These are phyloP conservation scores for Ophidiomyces ophidiicola DNA, from an alignment of 2,329 filamentous ascomycete genomes.

Conservation along the genomic window DNA sequence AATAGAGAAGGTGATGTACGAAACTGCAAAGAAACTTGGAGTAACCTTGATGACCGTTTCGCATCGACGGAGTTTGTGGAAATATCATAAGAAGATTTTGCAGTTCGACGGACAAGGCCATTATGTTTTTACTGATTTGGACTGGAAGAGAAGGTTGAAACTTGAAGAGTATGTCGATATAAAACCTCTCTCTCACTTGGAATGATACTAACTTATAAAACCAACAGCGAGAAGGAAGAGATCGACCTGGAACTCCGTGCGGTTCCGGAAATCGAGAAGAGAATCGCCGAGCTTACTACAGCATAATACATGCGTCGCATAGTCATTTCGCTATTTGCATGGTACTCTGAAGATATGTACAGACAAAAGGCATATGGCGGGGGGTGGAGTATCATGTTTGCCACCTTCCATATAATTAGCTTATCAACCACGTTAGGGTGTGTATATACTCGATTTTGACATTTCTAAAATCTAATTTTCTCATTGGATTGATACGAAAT, in stretches of 20 bases:
- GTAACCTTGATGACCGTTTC: constrained; percentile 96
- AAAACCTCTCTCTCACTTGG: background rate
- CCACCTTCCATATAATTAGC: too few relatives aligned
- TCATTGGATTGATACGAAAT: too few relatives aligned
- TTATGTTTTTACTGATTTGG: constrained; percentile 77
- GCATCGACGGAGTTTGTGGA: constrained; percentile 84
- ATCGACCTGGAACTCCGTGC: constrained; percentile 72
- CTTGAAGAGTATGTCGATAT: constrained; percentile 59
- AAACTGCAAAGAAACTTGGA: constrained; percentile 78
- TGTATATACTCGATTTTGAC: too few relatives aligned
- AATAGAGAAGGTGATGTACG: constrained; percentile 92
- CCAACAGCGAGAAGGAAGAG: constrained; percentile 72
- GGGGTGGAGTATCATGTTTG: too few relatives aligned
- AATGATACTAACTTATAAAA: background rate
- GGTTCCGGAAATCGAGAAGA: constrained; percentile 75
- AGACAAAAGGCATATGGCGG: too few relatives aligned
- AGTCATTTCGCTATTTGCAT: background rate
- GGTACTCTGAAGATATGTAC: too few relatives aligned
- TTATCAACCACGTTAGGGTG: too few relatives aligned
- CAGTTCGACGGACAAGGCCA: constrained; percentile 94
- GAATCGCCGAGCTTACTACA: constrained; percentile 65
- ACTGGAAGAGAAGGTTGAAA: constrained; percentile 71
- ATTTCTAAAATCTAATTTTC: too few relatives aligned
- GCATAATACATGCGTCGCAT: constrained; percentile 11
- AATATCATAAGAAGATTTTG: constrained; percentile 86